Base-by-base conservation (phyloP, 2,329 filamentous ascomycete genomes). In the Hypoxylon sp. region DNA sequence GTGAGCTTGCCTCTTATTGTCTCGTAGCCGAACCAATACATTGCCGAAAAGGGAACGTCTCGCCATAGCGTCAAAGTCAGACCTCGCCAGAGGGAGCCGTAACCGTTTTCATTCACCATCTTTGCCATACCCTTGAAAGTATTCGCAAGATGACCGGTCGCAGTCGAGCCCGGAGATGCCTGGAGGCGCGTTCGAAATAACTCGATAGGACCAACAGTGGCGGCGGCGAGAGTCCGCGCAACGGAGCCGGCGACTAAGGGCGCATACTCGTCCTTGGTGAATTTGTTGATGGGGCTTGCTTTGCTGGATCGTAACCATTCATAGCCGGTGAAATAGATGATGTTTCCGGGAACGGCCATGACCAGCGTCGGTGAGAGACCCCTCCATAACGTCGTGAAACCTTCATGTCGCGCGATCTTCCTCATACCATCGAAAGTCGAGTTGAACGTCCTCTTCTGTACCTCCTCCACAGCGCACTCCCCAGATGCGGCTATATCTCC, bases 1-100 rank as follows among this genome's bases (percentile, higher is more conserved):
- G 90, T 91, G 64, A 98, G 81, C 58, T 83, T 82, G 25, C 90
- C 89, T 59, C 94, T 90, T 61, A 95, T 90, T 17, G 88, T 90
- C 82, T 99, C 96, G 79, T 99, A 99, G 11, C 96, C 95, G 90
- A 92, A 97, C 96, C 96, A 99, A 83, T 99, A 99, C 49, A 99
- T 88, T 2, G 92, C 96, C 0, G 95, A 98, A 77, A 99, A 99
- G 0, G 96, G 96, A 0, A 98, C 96, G 77, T 99, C 96, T 71
- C 96, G 88, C 96, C 96, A 99, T 64, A 99, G 87, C 0, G 95
- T 98, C 74, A 99, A 83, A 0, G 91, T 94, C 61, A 99, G 82
- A 0, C 96, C 96, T 63, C 95, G 88, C 96, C 96, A 99, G 0
- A 99, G 83, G 1, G 94, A 93, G 1, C 86, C 86, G 73, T 96